Evolutionary conservation across 352 stramenopile genomes (phyloP).

Genomic region (Pythium grandisporangium): DNA sequence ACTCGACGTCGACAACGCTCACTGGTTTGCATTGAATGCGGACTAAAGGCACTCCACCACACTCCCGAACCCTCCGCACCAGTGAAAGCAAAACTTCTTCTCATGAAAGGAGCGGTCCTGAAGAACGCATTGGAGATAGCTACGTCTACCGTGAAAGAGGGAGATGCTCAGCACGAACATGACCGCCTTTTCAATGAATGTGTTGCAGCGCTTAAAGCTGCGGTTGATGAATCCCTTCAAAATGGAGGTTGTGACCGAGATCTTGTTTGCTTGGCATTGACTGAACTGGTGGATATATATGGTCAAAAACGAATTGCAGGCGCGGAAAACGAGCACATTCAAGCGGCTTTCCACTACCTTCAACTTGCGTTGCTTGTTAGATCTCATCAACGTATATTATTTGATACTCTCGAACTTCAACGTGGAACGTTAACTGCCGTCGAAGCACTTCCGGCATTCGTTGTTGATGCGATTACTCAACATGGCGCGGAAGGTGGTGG

Average conservation of each 20-base stretch:
- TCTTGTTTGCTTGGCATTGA: constrained; percentile 32
- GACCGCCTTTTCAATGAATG: constrained; percentile 6
- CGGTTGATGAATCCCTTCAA: constrained; percentile 22
- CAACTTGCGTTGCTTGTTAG: constrained; percentile 31
- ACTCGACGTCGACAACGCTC: constrained; percentile 1
- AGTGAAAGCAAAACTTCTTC: constrained; percentile 33
- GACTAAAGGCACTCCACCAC: constrained; percentile 28
- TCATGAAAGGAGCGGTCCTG: constrained; percentile 40
- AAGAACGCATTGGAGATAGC: constrained; percentile 43
- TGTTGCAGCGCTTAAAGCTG: constrained; percentile 3
- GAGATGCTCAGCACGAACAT: too few relatives aligned
- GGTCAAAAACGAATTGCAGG: constrained; percentile 24
- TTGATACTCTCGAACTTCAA: constrained; percentile 58
- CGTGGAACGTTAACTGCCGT: constrained; percentile 20
- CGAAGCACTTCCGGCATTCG: constrained; percentile 38
- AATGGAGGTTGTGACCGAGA: constrained; percentile 46
- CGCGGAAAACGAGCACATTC: constrained; percentile 42
- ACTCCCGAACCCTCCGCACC: constrained; percentile 24
- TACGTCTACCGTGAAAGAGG: too few relatives aligned
- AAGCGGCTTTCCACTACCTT: constrained; percentile 69
- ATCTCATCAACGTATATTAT: constrained; percentile 32
- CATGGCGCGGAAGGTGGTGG: constrained; percentile 1
- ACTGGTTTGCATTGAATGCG: constrained; percentile 22
- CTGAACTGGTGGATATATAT: constrained; percentile 63
- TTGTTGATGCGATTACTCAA: constrained; percentile 18